phyloP scores from a whole-genome alignment of 306 rosid genomes.

The Trifolium pratense region DNA sequence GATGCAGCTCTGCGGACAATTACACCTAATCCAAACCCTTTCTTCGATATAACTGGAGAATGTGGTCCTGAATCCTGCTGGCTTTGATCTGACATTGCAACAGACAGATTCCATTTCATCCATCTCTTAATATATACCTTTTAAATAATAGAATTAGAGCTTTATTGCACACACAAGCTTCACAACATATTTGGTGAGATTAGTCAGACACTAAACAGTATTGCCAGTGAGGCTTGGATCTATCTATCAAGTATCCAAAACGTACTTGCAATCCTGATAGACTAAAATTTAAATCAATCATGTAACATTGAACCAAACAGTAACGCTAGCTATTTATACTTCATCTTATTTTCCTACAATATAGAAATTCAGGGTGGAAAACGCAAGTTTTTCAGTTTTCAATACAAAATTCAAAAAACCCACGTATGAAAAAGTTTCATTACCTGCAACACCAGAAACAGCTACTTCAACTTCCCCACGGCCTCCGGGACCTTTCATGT shows the following conservation, averaged over 20 bases:
- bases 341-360: constrained; percentile 7
- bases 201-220: constrained; percentile 21
- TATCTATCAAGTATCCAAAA: constrained; percentile 29
- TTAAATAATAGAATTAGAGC: constrained; percentile 33
- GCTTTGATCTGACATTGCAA: constrained; percentile 82
- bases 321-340: constrained; percentile 1
- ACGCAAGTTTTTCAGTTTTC: constrained; percentile 29
- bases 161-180: constrained; percentile 36
- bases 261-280: constrained; percentile 25
- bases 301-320: constrained; percentile 24
- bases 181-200: constrained; percentile 36
- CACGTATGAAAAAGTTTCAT: constrained; percentile 31
- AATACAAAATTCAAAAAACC: constrained; percentile 37
- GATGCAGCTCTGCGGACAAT: constrained; percentile 89
- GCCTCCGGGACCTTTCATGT: constrained; percentile 99
- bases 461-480: constrained; percentile 99
- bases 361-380: not conserved
- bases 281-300: constrained; percentile 27
- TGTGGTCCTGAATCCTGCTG: constrained; percentile 74
- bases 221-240: constrained; percentile 12
- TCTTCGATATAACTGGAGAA: constrained; percentile 82
- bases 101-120: constrained; percentile 44
- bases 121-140: constrained; percentile 37
- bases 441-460: constrained; percentile 94
- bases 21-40: constrained; percentile 78